A percentile compares a stretch with the other conserved stretches of the same genome.
phyloP scores from a whole-genome alignment of 2,329 filamentous ascomycete genomes.

The Paraphoma sp. region DNA sequence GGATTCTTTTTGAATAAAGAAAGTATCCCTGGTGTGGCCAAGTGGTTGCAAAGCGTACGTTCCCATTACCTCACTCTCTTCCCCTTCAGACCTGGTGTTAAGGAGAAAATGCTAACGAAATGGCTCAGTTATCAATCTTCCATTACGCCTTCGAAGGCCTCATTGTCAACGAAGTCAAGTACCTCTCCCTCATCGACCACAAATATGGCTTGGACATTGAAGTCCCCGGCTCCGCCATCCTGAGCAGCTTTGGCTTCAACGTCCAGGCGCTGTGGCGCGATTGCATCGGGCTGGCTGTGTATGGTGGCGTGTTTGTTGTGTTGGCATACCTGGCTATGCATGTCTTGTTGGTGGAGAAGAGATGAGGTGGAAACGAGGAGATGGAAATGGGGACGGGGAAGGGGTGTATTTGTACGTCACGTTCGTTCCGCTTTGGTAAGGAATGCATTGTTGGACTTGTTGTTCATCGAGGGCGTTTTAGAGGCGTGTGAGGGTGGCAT shows the following conservation, averaged over 20 bases:
- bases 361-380: constrained; percentile 54
- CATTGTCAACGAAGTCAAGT: constrained; percentile 95
- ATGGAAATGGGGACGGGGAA: too few species aligned
- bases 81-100: not conserved
- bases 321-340: constrained; percentile 94
- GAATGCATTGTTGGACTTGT: too few species aligned
- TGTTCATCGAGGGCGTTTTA: too few species aligned
- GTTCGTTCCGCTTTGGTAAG: not conserved
- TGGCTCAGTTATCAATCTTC: constrained; percentile 83
- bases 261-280: constrained; percentile 86
- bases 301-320: constrained; percentile 82
- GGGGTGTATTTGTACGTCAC: constrained; percentile 1
- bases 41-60: constrained; percentile 85
- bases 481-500: not conserved
- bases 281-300: constrained; percentile 79
- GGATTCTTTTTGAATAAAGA: constrained; percentile 94
- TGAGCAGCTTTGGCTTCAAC: constrained; percentile 94
- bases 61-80: not conserved
- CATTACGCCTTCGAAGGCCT: constrained; percentile 96
- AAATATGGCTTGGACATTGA: constrained; percentile 97
- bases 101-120: constrained; percentile 11
- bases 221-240: constrained; percentile 89
- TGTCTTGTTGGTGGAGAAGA: constrained; percentile 86
- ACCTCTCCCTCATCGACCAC: constrained; percentile 86
- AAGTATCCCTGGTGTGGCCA: constrained; percentile 81